These are phyloP conservation scores for Mucor circinelloides DNA, from an alignment of 371 early-diverging fungal species.

Conservation along the genomic window DNA sequence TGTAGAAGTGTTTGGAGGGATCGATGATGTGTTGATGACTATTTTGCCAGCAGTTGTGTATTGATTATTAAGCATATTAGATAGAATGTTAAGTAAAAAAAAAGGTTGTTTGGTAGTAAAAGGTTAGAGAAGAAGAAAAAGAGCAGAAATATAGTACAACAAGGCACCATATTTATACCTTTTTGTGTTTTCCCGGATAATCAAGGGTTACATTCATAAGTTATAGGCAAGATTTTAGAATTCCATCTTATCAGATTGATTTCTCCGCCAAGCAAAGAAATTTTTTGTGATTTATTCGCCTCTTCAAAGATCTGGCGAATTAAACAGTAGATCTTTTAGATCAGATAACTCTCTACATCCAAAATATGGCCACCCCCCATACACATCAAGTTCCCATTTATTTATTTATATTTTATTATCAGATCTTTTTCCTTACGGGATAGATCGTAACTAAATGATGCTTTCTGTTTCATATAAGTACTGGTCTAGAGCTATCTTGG, in stretches of 20 bases:
- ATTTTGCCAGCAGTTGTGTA: conserved; percentile 1
- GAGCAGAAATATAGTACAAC: background rate
- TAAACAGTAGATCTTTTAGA: background rate
- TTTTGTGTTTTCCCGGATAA: conserved; percentile 4
- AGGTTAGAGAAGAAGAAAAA: conserved; percentile 3
- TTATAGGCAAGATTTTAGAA: conserved; percentile 3
- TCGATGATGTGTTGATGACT: background rate
- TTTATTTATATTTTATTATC: conserved; percentile 2
- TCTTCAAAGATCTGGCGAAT: background rate
- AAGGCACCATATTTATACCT: background rate
- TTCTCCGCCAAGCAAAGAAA: conserved; percentile 15
- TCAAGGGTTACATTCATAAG: background rate
- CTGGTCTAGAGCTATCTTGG: background rate
- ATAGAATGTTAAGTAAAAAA: background rate
- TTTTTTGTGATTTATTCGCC: conserved; percentile 4
- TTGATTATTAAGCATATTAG: conserved; percentile 9
- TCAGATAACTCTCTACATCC: conserved; percentile 4
- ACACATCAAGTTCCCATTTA: background rate
- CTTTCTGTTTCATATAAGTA: background rate
- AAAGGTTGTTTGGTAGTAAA: background rate
- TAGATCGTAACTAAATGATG: background rate
- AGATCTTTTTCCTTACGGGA: background rate
- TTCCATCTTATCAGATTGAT: conserved; percentile 28
- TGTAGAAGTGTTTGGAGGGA: background rate
- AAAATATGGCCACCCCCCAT: conserved; percentile 1